phyloP scores from a whole-genome alignment of 192 early-diverging fungal species.

The Tieghemiomyces parasiticus region DNA sequence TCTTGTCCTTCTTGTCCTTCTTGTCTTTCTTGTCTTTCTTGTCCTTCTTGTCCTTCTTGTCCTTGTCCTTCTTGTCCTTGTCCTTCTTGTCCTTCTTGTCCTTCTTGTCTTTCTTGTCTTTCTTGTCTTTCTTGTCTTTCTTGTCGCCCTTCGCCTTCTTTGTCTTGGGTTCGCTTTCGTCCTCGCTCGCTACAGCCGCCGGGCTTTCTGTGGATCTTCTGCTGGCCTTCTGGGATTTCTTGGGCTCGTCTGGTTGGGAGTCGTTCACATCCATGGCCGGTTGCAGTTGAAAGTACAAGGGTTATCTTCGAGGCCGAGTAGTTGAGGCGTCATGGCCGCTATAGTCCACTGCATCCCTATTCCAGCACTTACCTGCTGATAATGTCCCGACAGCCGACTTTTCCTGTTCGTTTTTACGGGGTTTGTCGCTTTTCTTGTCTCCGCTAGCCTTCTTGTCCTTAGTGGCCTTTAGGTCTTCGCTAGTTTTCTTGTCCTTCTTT shows the following conservation, averaged over 20 bases:
- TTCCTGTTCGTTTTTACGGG: too few species aligned
- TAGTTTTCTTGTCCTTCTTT: too few species aligned
- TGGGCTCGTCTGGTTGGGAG: too few species aligned
- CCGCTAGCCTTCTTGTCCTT: not conserved
- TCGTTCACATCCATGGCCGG: too few species aligned
- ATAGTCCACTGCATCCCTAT: too few species aligned
- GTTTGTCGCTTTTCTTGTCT: not conserved
- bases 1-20: not conserved
- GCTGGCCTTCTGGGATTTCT: not conserved
- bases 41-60: not conserved
- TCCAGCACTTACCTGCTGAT: too few species aligned
- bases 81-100: not conserved
- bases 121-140: constrained; percentile 7
- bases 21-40: not conserved
- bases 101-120: not conserved
- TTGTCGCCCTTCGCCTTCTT: not conserved
- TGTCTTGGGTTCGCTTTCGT: not conserved
- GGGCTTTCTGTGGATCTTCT: not conserved
- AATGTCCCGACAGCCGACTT: too few species aligned
- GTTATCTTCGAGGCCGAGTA: too few species aligned
- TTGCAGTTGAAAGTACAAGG: too few species aligned
- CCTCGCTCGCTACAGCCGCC: not conserved
- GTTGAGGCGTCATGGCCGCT: too few species aligned
- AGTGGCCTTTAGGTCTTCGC: not conserved
- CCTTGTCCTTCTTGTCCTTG: not conserved